Conservation (phyloP, 805 yeast genomes). For the Metschnikowia noctiluminum region DNA sequence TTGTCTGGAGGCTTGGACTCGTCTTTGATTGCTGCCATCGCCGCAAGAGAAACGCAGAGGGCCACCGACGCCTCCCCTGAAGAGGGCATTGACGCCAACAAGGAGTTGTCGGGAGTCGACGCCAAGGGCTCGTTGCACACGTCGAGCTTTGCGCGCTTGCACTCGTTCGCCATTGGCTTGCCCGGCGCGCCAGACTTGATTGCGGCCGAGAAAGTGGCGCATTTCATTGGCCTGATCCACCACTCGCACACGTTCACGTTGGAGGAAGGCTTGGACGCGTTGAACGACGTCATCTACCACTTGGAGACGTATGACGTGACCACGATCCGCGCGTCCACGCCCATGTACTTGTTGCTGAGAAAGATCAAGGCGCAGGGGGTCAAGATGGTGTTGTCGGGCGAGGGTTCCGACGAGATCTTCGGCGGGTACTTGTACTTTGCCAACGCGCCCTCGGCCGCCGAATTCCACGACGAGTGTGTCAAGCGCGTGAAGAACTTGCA, state of each 20-base stretch:
- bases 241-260: conserved; percentile 97
- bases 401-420: conserved; percentile 98
- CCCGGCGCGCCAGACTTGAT: conserved; percentile 97
- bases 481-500: conserved; percentile 96
- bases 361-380: conserved; percentile 99
- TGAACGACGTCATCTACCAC: conserved; percentile 90
- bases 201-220: conserved; percentile 96
- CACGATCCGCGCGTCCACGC: conserved; percentile 98
- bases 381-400: conserved; percentile 98
- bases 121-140: conserved; percentile 78
- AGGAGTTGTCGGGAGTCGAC: conserved; percentile 88
- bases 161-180: conserved; percentile 95
- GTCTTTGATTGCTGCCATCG: conserved; percentile 93
- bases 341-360: conserved; percentile 94
- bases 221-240: conserved; percentile 91
- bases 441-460: conserved; percentile 87
- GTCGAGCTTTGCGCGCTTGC: conserved; percentile 77
- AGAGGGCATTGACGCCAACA: conserved; percentile 58
- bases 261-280: conserved; percentile 94
- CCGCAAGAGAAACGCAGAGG: conserved; percentile 90
- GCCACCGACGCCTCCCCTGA: conserved; percentile 51
- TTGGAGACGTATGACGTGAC: conserved; percentile 98
- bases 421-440: conserved; percentile 99
- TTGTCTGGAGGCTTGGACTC: conserved; percentile 98
- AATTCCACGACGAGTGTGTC: conserved; percentile 95